Evolutionary conservation across 495 filamentous ascomycete species (phyloP).

Genomic region (Bryoglossum gracile): DNA sequence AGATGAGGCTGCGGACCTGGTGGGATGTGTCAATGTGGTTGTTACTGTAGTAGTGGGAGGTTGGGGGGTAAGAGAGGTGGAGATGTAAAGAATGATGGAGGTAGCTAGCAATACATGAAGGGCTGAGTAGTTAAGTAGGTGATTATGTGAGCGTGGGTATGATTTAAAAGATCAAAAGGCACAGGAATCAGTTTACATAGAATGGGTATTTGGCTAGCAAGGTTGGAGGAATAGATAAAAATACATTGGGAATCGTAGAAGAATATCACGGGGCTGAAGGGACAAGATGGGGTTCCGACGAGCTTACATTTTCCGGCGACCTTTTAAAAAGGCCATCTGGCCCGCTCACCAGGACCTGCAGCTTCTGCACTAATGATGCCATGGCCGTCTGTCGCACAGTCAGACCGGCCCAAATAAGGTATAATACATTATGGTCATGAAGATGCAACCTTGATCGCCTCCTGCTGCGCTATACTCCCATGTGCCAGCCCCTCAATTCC

Average conservation of each 20-base stretch:
- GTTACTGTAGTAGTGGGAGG: not conserved
- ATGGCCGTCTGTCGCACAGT: not conserved
- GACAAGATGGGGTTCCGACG: not conserved
- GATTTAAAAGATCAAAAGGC: no score
- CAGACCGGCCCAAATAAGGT: not conserved
- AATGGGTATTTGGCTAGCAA: no score
- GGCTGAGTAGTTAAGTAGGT: no score
- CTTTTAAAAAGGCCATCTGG: not conserved
- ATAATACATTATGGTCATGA: conserved; percentile 2
- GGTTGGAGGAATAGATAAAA: no score
- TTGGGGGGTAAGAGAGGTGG: not conserved
- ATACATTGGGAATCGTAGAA: no score
- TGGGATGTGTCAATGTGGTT: no score
- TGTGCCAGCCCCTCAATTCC: not conserved
- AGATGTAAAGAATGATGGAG: not conserved
- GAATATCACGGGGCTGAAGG: no score
- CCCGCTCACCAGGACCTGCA: no score
- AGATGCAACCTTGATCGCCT: conserved; percentile 9
- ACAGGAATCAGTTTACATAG: no score
- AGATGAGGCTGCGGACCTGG: not conserved
- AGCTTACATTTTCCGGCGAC: not conserved
- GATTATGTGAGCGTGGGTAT: no score
- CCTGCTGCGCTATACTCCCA: not conserved
- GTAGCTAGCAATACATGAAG: no score
- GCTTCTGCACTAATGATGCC: not conserved